Conservation (phyloP, 2,329 filamentous ascomycete species). For the Ophiosphaerella herpotricha region DNA sequence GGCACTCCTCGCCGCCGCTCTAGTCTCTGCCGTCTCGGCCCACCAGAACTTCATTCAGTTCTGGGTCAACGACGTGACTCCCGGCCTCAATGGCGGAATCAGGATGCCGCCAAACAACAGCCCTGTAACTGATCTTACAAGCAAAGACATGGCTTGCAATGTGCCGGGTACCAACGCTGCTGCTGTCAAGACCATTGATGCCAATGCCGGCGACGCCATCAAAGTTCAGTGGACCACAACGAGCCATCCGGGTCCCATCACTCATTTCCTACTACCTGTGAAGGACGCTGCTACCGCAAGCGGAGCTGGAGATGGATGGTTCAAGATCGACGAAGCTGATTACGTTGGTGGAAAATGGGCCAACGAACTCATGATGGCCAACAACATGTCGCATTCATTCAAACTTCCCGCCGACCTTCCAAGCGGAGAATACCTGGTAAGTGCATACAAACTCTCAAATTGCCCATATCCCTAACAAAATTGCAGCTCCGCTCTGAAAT, state of each 20-base stretch:
- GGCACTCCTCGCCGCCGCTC: slow-evolving; percentile 27
- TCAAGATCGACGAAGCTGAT: slow-evolving; percentile 45
- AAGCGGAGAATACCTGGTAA: slow-evolving; percentile 44
- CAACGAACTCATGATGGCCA: slow-evolving; percentile 43
- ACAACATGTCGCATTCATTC: slow-evolving; percentile 44
- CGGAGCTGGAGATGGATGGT: slow-evolving; percentile 41
- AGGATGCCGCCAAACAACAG: slow-evolving; percentile 42
- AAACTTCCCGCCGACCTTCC: slow-evolving; percentile 48
- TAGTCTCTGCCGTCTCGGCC: slow-evolving; percentile 35
- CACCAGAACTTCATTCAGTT: slow-evolving; percentile 41
- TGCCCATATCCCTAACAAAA: background rate
- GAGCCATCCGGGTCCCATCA: slow-evolving; percentile 41
- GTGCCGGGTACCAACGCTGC: slow-evolving; percentile 24
- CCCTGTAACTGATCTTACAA: slow-evolving; percentile 39
- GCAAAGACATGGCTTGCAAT: slow-evolving; percentile 42
- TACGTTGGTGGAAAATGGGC: slow-evolving; percentile 37
- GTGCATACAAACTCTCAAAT: background rate
- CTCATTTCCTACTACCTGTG: slow-evolving; percentile 49
- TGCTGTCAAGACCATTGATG: slow-evolving; percentile 32
- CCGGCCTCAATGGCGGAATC: slow-evolving; percentile 39
- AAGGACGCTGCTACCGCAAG: slow-evolving; percentile 56
- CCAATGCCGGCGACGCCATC: slow-evolving; percentile 37
- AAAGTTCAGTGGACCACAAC: slow-evolving; percentile 42
- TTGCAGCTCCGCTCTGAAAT: slow-evolving; percentile 6
- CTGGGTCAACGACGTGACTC: slow-evolving; percentile 37